Base-by-base conservation (phyloP, 75 land plant species). In the Picea glauca region DNA sequence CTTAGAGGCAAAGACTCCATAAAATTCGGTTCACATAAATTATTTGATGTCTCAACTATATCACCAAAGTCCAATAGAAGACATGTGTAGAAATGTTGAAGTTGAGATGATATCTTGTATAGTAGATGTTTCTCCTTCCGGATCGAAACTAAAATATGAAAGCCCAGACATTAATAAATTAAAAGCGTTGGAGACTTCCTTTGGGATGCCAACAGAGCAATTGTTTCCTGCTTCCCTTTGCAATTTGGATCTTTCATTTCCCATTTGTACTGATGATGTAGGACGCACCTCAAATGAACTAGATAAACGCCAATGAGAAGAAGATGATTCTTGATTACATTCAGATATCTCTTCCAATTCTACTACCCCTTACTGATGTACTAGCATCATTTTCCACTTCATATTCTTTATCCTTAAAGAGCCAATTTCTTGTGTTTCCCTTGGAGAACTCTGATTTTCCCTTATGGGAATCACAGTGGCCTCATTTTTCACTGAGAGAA, bases 311-410 rank as follows among this genome's bases (percentile, higher is more conserved):
- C 74, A 64, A 26, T 35, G 75, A 58, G 57, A 50, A 11, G 20
- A 33, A 35, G 76, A 21, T 32, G 87, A 81, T 32, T 76, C 85
- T 80, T 86, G 26, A 26, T 26, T 26, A 26, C 26, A 26, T 26
- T 26, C 26, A 26, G 0, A 26, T 26, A 26, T 26, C 13, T 86
- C 90, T 73, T 84, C 88, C 23, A 30, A 68, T 56, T 87, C 89
- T 31, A 13, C 3, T n/a, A 79, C 76, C 64, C 72, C 79, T 72
- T 83, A 26, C 26, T 26, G 26, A 26, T 26, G 26, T 26, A 26
- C 26, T 26, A 26, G 26, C 26, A 26, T 26, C 26, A 26, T 26
- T 26, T 26, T 26, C 26, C 26, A 26, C 26, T 26, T 26, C 26
- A 26, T 26, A 26, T 26, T 26, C 26, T 26, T 26, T 26, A 26